Conservation (phyloP, 805 yeast species). For the Starmerella powellii region DNA sequence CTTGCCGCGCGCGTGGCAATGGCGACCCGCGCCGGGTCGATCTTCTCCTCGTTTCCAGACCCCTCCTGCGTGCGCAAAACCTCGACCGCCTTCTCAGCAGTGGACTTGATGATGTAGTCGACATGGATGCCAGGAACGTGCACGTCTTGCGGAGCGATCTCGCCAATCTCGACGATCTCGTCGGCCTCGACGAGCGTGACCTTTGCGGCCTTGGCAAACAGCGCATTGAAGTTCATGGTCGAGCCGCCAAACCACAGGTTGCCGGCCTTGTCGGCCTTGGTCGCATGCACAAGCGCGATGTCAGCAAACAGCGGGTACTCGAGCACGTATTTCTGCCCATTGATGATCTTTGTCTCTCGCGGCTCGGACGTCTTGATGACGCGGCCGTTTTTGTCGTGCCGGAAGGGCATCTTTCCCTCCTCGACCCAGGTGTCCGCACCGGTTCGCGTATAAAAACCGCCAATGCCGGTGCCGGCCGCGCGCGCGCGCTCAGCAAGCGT, state of each 20-base stretch:
- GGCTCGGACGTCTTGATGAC: constrained; percentile 32
- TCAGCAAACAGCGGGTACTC: constrained; percentile 39
- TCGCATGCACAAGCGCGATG: constrained; percentile 39
- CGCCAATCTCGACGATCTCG: constrained; percentile 38
- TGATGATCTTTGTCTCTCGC: constrained; percentile 35
- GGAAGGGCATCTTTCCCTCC: constrained; percentile 37
- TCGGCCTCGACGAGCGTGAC: constrained; percentile 42
- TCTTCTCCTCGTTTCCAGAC: neutral
- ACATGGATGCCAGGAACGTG: constrained; percentile 40
- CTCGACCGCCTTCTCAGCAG: constrained; percentile 36
- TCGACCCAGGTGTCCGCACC: constrained; percentile 44
- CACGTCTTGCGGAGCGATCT: constrained; percentile 35
- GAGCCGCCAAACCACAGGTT: constrained; percentile 39
- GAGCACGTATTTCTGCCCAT: constrained; percentile 34
- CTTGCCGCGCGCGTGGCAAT: constrained; percentile 37
- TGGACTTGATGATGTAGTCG: constrained; percentile 32
- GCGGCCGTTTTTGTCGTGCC: constrained; percentile 31
- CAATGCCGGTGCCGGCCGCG: constrained; percentile 40
- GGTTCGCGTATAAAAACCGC: constrained; percentile 40
- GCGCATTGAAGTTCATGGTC: constrained; percentile 37
- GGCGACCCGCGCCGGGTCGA: constrained; percentile 23
- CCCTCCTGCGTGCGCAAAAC: constrained; percentile 14
- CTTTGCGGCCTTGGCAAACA: constrained; percentile 37
- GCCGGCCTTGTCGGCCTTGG: constrained; percentile 39
- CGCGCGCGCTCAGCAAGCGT: constrained; percentile 39